Evolutionary conservation across 305 asterid species (phyloP).

Genomic region (Vinca major): DNA sequence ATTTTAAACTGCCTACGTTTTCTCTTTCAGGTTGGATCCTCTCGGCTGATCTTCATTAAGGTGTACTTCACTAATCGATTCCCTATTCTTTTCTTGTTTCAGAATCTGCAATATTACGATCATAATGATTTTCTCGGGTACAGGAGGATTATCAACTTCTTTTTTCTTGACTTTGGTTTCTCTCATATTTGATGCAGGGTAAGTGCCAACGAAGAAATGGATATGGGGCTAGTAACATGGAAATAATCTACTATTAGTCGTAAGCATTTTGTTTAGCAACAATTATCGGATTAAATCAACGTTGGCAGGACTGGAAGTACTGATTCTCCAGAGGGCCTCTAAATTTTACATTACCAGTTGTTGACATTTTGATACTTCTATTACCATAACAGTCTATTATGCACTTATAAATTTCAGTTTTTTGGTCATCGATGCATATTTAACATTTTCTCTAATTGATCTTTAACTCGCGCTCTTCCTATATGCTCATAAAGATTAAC

Average conservation of each 20-base stretch:
- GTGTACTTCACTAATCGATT: neutral
- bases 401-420: neutral
- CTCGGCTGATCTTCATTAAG: neutral
- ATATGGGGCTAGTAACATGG: neutral
- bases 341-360: neutral
- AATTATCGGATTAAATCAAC: neutral
- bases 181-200: neutral
- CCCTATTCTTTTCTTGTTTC: too few species aligned
- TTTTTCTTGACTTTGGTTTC: too few species aligned
- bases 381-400: neutral
- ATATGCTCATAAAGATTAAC: neutral
- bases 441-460: neutral
- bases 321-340: neutral
- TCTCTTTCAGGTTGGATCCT: slow-evolving; percentile 8
- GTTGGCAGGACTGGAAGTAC: neutral
- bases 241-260: neutral
- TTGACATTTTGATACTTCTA: neutral
- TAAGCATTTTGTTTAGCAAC: neutral
- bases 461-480: neutral
- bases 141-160: too few species aligned
- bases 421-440: neutral
- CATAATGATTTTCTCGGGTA: too few species aligned
- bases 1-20: neutral
- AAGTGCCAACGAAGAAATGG: neutral
- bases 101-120: too few species aligned